A percentile compares a stretch with the other conserved stretches of the same genome.
These are phyloP conservation scores for Phialophora tarda DNA, from an alignment of 2,329 filamentous ascomycete species.

Conservation along the genomic window DNA sequence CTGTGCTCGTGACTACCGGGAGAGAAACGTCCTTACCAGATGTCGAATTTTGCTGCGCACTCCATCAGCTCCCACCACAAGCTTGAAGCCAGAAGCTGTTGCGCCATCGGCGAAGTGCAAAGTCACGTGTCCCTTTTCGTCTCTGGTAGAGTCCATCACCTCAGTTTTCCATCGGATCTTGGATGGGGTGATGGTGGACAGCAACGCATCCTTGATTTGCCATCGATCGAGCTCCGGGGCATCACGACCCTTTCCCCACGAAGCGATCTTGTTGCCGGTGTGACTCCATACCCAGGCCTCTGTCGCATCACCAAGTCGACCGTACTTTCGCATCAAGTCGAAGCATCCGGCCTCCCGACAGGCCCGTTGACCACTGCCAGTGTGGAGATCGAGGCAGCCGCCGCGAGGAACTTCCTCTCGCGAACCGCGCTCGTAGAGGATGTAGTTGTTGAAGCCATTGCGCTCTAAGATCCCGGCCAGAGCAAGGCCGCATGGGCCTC, in stretches of 20 bases:
- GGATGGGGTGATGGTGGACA: slow-evolving; percentile 45
- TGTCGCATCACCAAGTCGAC: slow-evolving; percentile 17
- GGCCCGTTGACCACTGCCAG: slow-evolving; percentile 36
- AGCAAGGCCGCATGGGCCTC: slow-evolving; percentile 45
- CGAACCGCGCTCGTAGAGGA: slow-evolving; percentile 41
- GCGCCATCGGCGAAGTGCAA: slow-evolving; percentile 43
- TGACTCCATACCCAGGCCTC: slow-evolving; percentile 4
- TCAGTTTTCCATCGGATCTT: slow-evolving; percentile 45
- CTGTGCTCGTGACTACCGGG: too few species aligned
- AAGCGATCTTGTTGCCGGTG: slow-evolving; percentile 3
- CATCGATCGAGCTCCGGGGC: slow-evolving; percentile 51
- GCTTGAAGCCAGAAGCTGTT: slow-evolving; percentile 47
- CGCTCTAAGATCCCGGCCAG: slow-evolving; percentile 45
- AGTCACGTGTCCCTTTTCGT: slow-evolving; percentile 30
- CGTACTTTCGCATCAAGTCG: slow-evolving; percentile 34
- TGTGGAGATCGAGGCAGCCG: slow-evolving; percentile 39
- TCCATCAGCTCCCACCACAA: slow-evolving; percentile 58
- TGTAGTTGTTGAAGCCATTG: slow-evolving; percentile 32
- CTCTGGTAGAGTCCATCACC: slow-evolving; percentile 37
- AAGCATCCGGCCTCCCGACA: slow-evolving; percentile 38
- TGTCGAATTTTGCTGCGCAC: slow-evolving; percentile 51
- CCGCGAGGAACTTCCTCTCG: slow-evolving; percentile 39
- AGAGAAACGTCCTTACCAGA: slow-evolving; percentile 39
- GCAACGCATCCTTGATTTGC: slow-evolving; percentile 46
- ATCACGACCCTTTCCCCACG: slow-evolving; percentile 36